phyloP scores from a whole-genome alignment of 2,329 filamentous ascomycete genomes.

The Fusarium guadeloupense region DNA sequence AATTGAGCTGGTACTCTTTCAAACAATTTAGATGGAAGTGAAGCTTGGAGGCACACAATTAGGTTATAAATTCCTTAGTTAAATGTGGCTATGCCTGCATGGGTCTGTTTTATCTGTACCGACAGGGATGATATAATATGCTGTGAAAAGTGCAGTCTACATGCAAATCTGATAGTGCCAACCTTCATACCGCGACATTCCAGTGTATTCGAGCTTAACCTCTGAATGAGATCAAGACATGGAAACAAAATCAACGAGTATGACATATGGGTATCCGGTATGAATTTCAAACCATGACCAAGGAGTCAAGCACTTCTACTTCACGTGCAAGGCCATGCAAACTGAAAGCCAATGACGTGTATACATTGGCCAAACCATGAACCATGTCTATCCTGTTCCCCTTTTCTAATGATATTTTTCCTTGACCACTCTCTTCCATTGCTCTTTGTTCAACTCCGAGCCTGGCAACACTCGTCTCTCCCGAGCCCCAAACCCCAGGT shows the following conservation, averaged over 20 bases:
- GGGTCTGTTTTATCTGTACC: too few species aligned
- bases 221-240: background rate
- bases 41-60: slow-evolving; percentile 2
- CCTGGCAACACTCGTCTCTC: too few species aligned
- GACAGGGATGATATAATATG: too few species aligned
- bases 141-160: background rate
- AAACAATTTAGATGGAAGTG: background rate
- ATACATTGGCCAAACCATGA: slow-evolving; percentile 1
- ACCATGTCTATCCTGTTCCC: slow-evolving; percentile 11
- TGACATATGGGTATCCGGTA: background rate
- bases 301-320: background rate
- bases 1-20: slow-evolving; percentile 1
- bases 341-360: slow-evolving; percentile 1
- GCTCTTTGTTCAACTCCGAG: background rate
- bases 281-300: slow-evolving; percentile 23
- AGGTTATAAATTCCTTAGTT: too few species aligned
- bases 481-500: background rate
- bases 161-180: too few species aligned
- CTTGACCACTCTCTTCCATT: background rate
- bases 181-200: background rate
- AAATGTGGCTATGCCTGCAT: too few species aligned
- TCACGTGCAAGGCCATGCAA: background rate
- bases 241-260: background rate
- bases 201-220: background rate
- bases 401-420: background rate